phyloP scores from a whole-genome alignment of 2,329 filamentous ascomycete genomes.

The Colletotrichum liaoningense region DNA sequence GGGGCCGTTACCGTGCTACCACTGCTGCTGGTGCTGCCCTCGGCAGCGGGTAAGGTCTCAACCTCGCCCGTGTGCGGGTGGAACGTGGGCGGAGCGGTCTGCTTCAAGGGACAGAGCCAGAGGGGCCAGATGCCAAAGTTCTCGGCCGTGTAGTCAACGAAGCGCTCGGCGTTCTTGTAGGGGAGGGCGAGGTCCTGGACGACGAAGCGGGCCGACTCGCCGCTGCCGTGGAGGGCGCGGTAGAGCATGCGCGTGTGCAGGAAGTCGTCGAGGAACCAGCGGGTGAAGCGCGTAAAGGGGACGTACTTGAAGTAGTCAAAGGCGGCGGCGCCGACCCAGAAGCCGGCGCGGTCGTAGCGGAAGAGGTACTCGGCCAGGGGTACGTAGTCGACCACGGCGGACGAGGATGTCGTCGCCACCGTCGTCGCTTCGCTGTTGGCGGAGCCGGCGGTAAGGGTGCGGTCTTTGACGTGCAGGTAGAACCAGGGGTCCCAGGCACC shows the following conservation, averaged over 20 bases:
- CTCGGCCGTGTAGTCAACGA: conserved; percentile 65
- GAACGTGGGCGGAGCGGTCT: conserved; percentile 62
- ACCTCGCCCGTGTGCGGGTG: conserved; percentile 61
- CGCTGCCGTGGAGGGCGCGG: conserved; percentile 75
- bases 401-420: conserved; percentile 20
- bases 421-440: conserved; percentile 30
- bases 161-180: conserved; percentile 62
- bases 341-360: conserved; percentile 80
- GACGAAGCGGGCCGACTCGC: conserved; percentile 72
- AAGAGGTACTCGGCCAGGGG: conserved; percentile 80
- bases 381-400: conserved; percentile 63
- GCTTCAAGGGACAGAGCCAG: conserved; percentile 68
- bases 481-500: conserved; percentile 78
- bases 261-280: conserved; percentile 79
- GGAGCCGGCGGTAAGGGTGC: conserved; percentile 45
- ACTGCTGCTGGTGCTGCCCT: neutral
- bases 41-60: conserved; percentile 37
- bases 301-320: conserved; percentile 75
- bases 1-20: conserved; percentile 19
- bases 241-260: conserved; percentile 81
- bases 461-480: conserved; percentile 75
- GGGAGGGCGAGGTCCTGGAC: conserved; percentile 75
- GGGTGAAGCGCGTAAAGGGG: conserved; percentile 73
- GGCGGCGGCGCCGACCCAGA: conserved; percentile 76
- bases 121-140: conserved; percentile 68